Conservation (phyloP, 73 alveolate species). For the Symbiodinium pilosum region DNA sequence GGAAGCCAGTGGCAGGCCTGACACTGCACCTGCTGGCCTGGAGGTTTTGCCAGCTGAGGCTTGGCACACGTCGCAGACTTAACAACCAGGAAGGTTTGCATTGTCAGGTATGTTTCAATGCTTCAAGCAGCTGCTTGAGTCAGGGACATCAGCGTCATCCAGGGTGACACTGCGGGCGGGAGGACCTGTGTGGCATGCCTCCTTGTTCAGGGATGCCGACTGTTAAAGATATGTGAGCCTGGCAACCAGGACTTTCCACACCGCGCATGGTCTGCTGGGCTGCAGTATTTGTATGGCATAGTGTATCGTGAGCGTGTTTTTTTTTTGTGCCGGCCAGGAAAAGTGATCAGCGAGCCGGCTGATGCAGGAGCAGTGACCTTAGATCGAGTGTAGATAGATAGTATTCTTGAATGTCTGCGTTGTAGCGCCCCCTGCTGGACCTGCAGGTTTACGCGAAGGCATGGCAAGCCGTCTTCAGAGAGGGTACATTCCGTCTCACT, state of each 20-base stretch:
- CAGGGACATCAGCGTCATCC: conserved; percentile 44
- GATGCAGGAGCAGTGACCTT: conserved; percentile 41
- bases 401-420: too few species aligned
- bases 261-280: not conserved
- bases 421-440: not conserved
- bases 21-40: too few species aligned
- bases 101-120: too few species aligned
- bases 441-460: conserved; percentile 8
- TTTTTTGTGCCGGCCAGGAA: conserved; percentile 31
- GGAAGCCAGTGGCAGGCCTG: not conserved
- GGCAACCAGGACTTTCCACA: not conserved
- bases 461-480: conserved; percentile 76
- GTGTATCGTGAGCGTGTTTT: too few species aligned
- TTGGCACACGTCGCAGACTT: conserved; percentile 50
- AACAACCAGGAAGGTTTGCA: too few species aligned
- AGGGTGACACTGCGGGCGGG: conserved; percentile 23
- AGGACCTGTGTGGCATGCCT: not conserved
- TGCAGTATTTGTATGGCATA: too few species aligned
- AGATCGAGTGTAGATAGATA: not conserved
- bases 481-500: conserved; percentile 38
- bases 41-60: conserved; percentile 63
- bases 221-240: too few species aligned
- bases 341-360: conserved; percentile 17
- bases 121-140: too few species aligned
- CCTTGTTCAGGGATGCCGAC: too few species aligned